phyloP scores from a whole-genome alignment of 2,329 filamentous ascomycete genomes.

The Aspergillus caelatus region DNA sequence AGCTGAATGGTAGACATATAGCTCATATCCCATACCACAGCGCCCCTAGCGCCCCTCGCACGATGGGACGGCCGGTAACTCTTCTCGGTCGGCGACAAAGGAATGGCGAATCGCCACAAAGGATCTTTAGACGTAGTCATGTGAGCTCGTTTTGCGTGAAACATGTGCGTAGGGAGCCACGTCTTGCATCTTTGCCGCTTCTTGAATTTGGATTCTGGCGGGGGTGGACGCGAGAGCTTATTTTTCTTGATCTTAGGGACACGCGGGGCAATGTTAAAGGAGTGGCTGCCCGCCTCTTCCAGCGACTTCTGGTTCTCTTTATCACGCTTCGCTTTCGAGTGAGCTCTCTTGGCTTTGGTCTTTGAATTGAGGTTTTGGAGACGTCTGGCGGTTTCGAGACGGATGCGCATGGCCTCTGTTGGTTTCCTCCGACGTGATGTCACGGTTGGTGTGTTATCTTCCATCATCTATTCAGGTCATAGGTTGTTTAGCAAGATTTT shows the following conservation, averaged over 20 bases:
- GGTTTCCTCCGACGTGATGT: slow-evolving; percentile 57
- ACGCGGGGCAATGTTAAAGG: slow-evolving; percentile 42
- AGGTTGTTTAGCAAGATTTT: background rate
- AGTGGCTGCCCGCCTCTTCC: slow-evolving; percentile 32
- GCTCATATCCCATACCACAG: slow-evolving; percentile 89
- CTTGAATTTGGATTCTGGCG: slow-evolving; percentile 71
- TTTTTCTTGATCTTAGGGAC: slow-evolving; percentile 71
- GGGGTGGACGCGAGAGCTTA: slow-evolving; percentile 65
- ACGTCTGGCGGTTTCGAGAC: slow-evolving; percentile 75
- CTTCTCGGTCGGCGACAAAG: slow-evolving; percentile 84
- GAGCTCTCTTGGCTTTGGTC: slow-evolving; percentile 42
- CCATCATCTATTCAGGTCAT: slow-evolving; percentile 65
- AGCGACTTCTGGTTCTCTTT: slow-evolving; percentile 26
- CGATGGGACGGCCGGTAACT: slow-evolving; percentile 86
- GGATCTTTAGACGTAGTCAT: slow-evolving; percentile 80
- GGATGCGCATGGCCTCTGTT: slow-evolving; percentile 50
- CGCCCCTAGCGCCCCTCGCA: slow-evolving; percentile 72
- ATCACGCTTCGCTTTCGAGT: slow-evolving; percentile 49
- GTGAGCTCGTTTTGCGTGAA: slow-evolving; percentile 86
- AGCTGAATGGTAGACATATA: slow-evolving; percentile 87
- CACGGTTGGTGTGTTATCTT: slow-evolving; percentile 87
- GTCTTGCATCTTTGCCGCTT: slow-evolving; percentile 87
- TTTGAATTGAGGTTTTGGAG: slow-evolving; percentile 62
- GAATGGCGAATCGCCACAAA: slow-evolving; percentile 88
- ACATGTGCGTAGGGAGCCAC: slow-evolving; percentile 93